Evolutionary conservation across 352 stramenopile genomes (phyloP), one percentile per base, ranked within the genome.

Genomic region (Pythium rhizo-oryzae): DNA sequence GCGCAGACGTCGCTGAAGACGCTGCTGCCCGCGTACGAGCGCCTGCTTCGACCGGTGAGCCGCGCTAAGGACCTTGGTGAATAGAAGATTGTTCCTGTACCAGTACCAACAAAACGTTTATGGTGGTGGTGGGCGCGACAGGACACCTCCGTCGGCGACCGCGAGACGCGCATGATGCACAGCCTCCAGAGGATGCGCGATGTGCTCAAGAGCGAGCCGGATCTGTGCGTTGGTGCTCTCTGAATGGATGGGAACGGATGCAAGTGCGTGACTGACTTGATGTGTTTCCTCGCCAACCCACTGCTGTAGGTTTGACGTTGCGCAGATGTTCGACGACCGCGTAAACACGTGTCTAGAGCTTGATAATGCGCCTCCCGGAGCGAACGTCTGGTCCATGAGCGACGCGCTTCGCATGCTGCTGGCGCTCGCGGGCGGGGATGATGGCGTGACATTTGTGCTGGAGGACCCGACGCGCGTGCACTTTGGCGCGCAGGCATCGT

Each of bases 381-480:
- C 9, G 13, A 7, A 33, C 19, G 52, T 53, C n/a, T 51, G 70
- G 74, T 47, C 58, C 41, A 69, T 78, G 69, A 47, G 59, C 8
- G 61, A 70, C 16, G 59, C 77, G 18, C 65, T 93, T 71, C 82
- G 75, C 8, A 63, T 93, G n/a, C 58, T 93, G 11, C 59, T 90
- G 13, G 80, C 76, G 13, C 72, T 93, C 4, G 74, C 81, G 25
- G 85, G 85, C 15, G 85, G 82, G 8, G 47, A 74, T 1, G 77
- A 93, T 61, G 79, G 80, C 49, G 30, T 69, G 16, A 89, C 85
- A 15, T 93, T 93, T 62, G 69, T 87, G 13, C 63, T 90, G 3
- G 75, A 84, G 57, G 81, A 91, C 50, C 71, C 75, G 4, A 86
- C 77, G 49, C 74, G 64, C 21, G 58, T 66, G 16, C 9, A 52